phyloP scores from a whole-genome alignment of 176 grass and related monocot species.

The Tillandsia fasciculata region DNA sequence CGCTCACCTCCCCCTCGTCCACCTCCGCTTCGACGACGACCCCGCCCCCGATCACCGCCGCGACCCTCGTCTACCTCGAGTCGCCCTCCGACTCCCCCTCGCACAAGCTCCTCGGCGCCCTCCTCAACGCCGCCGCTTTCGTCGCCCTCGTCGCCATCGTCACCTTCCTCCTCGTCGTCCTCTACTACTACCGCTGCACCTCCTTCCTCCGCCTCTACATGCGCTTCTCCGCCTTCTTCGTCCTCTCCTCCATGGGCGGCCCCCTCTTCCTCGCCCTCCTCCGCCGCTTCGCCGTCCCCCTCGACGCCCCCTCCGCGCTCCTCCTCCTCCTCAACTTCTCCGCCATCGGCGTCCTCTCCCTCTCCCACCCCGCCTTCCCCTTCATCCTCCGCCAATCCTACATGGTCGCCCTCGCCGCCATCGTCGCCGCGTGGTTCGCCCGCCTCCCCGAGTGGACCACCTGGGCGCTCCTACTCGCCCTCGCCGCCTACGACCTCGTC shows the following conservation, averaged over 20 bases:
- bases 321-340: slow-evolving; percentile 76
- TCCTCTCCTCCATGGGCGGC: slow-evolving; percentile 89
- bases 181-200: slow-evolving; percentile 98
- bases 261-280: slow-evolving; percentile 50
- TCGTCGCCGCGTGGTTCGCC: slow-evolving; percentile 86
- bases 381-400: slow-evolving; percentile 85
- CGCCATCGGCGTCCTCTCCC: slow-evolving; percentile 58
- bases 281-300: slow-evolving; percentile 41
- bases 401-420: slow-evolving; percentile 76
- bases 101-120: slow-evolving; percentile 61
- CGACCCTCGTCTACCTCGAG: slow-evolving; percentile 75
- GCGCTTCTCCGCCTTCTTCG: slow-evolving; percentile 95
- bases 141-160: slow-evolving; percentile 60
- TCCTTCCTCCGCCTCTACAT: slow-evolving; percentile 92
- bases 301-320: slow-evolving; percentile 55
- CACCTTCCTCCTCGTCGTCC: slow-evolving; percentile 71
- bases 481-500: slow-evolving; percentile 72
- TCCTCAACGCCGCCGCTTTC: slow-evolving; percentile 83
- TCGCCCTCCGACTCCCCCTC: slow-evolving; percentile 44
- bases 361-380: slow-evolving; percentile 67
- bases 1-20: slow-evolving; percentile 49
- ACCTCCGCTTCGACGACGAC: slow-evolving; percentile 10
- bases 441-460: slow-evolving; percentile 92
- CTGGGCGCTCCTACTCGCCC: slow-evolving; percentile 82
- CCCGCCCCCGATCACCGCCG: slow-evolving; percentile 50